Conservation (phyloP, 2,329 filamentous ascomycete genomes). For the Fusarium anthophilum region DNA sequence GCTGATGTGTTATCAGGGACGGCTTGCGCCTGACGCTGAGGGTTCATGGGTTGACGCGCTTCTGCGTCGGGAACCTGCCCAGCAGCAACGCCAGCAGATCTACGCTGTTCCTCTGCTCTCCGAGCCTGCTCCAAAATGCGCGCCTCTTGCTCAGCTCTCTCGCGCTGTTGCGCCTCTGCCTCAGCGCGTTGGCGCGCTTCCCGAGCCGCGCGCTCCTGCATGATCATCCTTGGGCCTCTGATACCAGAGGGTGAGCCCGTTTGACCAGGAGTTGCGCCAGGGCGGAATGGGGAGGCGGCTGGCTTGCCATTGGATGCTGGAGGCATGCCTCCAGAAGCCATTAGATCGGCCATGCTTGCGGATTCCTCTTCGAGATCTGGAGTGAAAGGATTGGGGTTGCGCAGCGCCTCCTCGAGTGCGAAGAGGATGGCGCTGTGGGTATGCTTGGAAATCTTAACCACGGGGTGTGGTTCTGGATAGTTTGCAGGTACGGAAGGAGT, state of each 20-base stretch:
- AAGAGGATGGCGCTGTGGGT: constrained; percentile 93
- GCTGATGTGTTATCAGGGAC: constrained; percentile 39
- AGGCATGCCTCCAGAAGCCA: constrained; percentile 64
- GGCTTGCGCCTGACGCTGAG: constrained; percentile 44
- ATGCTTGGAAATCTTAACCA: constrained; percentile 77
- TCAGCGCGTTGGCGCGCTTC: constrained; percentile 77
- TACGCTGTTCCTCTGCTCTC: constrained; percentile 63
- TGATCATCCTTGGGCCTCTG: constrained; percentile 87
- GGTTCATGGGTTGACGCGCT: constrained; percentile 47
- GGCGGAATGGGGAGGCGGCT: constrained; percentile 53
- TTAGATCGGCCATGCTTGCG: constrained; percentile 89
- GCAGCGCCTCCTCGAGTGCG: constrained; percentile 88
- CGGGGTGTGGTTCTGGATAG: constrained; percentile 55
- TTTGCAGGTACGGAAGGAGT: constrained; percentile 45
- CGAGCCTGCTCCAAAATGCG: constrained; percentile 65
- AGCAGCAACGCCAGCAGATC: constrained; percentile 62
- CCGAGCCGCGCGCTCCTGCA: constrained; percentile 84
- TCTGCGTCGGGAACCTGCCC: constrained; percentile 45
- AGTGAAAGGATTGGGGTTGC: constrained; percentile 83
- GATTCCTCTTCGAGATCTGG: constrained; percentile 86
- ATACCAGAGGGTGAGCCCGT: constrained; percentile 72
- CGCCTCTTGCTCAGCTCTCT: constrained; percentile 66
- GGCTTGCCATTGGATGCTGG: constrained; percentile 66
- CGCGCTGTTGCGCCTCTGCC: constrained; percentile 68
- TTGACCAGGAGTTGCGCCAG: constrained; percentile 59